Percentiles rank a stretch among this genome's conserved stretches.
Conservation (phyloP, 495 filamentous ascomycete genomes). For the Baudoinia panamericana region DNA sequence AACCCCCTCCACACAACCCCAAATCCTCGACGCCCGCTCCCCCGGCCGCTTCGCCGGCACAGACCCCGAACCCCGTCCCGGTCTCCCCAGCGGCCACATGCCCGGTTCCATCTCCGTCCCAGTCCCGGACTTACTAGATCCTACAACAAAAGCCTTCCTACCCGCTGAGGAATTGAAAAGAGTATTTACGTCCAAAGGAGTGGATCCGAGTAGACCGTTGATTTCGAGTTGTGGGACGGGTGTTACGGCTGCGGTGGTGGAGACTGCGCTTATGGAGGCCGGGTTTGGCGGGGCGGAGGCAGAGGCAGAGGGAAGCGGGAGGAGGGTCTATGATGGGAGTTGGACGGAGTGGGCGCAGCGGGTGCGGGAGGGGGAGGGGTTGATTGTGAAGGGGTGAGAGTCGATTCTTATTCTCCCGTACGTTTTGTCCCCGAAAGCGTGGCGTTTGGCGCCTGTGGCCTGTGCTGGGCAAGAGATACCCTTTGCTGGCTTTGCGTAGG, state of each 20-base stretch:
- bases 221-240: slow-evolving; percentile 87
- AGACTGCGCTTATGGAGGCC: slow-evolving; percentile 71
- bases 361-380: slow-evolving; percentile 15
- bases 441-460: too few relatives aligned
- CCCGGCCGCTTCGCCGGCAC: slow-evolving; percentile 66
- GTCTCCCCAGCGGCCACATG: slow-evolving; percentile 82
- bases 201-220: slow-evolving; percentile 72
- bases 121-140: slow-evolving; percentile 66
- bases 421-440: too few relatives aligned
- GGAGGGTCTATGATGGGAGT: slow-evolving; percentile 84
- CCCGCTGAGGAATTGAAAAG: slow-evolving; percentile 54
- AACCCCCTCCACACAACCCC: slow-evolving; percentile 63
- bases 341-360: slow-evolving; percentile 51
- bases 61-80: slow-evolving; percentile 75
- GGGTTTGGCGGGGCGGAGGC: too few relatives aligned
- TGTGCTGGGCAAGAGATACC: too few relatives aligned
- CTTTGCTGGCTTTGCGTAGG: too few relatives aligned
- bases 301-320: slow-evolving; percentile 43
- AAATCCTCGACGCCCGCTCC: slow-evolving; percentile 82
- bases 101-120: slow-evolving; percentile 77
- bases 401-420: too few relatives aligned
- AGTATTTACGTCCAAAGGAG: slow-evolving; percentile 61
- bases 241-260: slow-evolving; percentile 85
- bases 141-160: slow-evolving; percentile 67
- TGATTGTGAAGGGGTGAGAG: slow-evolving; percentile 17